Base-by-base conservation (phyloP, 352 stramenopile species). In the Pythium periplocum region DNA sequence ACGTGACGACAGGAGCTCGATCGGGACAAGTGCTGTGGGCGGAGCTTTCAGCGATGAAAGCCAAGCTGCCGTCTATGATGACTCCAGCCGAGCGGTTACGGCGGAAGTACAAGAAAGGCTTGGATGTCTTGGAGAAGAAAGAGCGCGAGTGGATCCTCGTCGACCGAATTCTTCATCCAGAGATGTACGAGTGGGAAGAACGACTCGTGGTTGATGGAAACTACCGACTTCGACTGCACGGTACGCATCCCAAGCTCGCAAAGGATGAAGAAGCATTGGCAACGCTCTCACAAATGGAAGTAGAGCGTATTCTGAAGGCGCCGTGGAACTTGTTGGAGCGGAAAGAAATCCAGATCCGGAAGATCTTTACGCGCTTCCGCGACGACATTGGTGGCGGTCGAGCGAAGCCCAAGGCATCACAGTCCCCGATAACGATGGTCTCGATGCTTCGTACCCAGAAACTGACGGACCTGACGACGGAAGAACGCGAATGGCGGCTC, bases 71-170 rank as follows among this genome's bases (percentile, higher is more conserved):
- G 3, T 90, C 78, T 3, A 86, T 89, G 71, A 86, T 93, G 68
- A 88, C 79, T 7, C 73, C 79, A 0, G 77, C 79, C 0, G 77
- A 93, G 53, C 63, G 78, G 10, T 55, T 93, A 26, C 67, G 82
- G 3, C 75, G 82, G 6, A 93, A 93, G 45, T 93, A 93, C 75
- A 93, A 88, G 51, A 89, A 85, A 53, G 74, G 68, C 2, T 53
- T 55, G 8, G 73, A 86, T 4, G 53, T 64, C 26, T 54, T 93
- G 2, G 69, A 87, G 33, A 86, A 88, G 54, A 84, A 78, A 42
- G 82, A 93, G 62, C 73, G 82, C 33, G 77, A 87, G 58, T 93
- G 82, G 82, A 58, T 93, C 4, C 11, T 93, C 3, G 51, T 93
- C 1, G 82, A 93, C 53, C 77, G 82, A 8, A 84, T 90, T 36